Conservation (phyloP, 1,139 yeast species). For the Kodamaea derodonti region DNA sequence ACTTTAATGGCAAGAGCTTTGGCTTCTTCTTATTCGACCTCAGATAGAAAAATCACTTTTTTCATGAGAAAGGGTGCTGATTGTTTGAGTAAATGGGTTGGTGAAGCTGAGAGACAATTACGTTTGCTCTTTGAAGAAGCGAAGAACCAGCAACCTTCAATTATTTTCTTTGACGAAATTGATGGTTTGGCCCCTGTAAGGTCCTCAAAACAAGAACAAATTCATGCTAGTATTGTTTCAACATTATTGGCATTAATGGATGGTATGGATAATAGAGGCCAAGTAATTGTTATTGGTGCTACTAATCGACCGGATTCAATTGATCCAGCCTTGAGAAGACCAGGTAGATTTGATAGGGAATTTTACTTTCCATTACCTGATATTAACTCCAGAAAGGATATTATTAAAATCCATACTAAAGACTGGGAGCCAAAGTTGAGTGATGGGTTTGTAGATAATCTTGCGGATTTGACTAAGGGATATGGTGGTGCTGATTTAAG, state of each 20-base stretch:
- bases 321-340: constrained; percentile 95
- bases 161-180: constrained; percentile 93
- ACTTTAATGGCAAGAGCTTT: constrained; percentile 97
- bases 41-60: constrained; percentile 80
- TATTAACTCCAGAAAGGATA: constrained; percentile 69
- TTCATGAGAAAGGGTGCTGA: constrained; percentile 99
- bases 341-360: constrained; percentile 96
- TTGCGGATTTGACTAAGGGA: constrained; percentile 86
- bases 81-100: constrained; percentile 96
- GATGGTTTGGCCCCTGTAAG: constrained; percentile 98
- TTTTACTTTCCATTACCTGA: constrained; percentile 95
- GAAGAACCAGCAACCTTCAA: constrained; percentile 90
- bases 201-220: constrained; percentile 95
- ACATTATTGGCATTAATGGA: constrained; percentile 95
- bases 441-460: constrained; percentile 54
- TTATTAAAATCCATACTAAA: constrained; percentile 77
- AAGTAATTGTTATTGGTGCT: constrained; percentile 96
- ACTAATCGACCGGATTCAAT: constrained; percentile 97
- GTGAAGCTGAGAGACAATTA: constrained; percentile 96
- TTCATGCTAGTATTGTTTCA: constrained; percentile 95
- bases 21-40: constrained; percentile 90
- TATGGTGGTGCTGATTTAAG: constrained; percentile 98
- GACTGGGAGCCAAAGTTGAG: constrained; percentile 81
- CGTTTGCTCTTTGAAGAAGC: constrained; percentile 93
- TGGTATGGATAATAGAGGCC: constrained; percentile 97